Evolutionary conservation across 2,329 filamentous ascomycete genomes (phyloP), one percentile per base, ranked within the genome.

Genomic region (Colletotrichum truncatum): DNA sequence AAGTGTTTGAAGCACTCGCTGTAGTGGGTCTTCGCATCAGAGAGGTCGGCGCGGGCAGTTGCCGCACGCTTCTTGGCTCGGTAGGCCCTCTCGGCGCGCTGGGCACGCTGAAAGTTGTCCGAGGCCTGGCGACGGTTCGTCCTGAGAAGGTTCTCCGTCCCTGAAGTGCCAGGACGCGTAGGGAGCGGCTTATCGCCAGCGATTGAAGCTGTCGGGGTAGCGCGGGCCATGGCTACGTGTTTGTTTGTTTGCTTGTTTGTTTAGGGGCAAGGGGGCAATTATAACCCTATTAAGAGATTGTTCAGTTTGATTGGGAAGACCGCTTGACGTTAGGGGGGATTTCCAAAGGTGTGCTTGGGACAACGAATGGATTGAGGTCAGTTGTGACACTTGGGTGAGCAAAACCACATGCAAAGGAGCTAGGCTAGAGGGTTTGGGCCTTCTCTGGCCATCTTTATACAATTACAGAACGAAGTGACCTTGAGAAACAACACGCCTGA

Each of bases 71-170:
- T 82, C 63, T 73, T 75, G 32, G 78, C 73, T 38, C 73, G 74
- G 74, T 82, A 83, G 41, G 75, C 70, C 36, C 73, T 74, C 73
- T 83, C 80, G 52, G 80, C 78, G 18, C 75, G 73, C 62, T 76
- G 73, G 4, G 81, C 81, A 49, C 76, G 74, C 43, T 75, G 69
- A 62, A 77, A 76, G 32, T 78, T 73, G 58, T 78, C 71, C 11
- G 78, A 78, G 26, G 80, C 79, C 39, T 74, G 71, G 36, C 74
- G 77, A 25, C 78, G 76, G 59, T 74, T 78, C 55, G 74, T 76
- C 46, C 75, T 73, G 41, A 83, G 78, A 30, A 81, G 71, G 67
- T 77, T 76, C 68, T 82, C 78, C 16, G 81, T 84, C 58, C 78
- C 78, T 0, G 80, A 79, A 12, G 81, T 82, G 62, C 78, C 77